Percentiles rank a stretch among this genome's conserved stretches.
phyloP scores from a whole-genome alignment of 2,329 filamentous ascomycete species.

The Talaromyces sp. region DNA sequence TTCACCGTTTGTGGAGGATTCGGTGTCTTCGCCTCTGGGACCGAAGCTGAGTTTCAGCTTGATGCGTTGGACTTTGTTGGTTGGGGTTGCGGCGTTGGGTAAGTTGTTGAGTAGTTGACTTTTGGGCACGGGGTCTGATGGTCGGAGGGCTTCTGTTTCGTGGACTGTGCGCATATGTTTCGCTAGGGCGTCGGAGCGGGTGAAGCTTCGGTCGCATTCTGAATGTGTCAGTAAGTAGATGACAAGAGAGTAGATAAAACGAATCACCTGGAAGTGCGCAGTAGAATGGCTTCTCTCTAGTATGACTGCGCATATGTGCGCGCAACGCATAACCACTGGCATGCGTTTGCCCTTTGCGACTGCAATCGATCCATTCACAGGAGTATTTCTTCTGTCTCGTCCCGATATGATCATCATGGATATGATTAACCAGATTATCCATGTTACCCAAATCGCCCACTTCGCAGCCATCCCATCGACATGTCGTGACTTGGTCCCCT shows the following conservation, averaged over 20 bases:
- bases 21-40: conserved; percentile 30
- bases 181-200: conserved; percentile 87
- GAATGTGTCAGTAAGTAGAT: conserved; percentile 6
- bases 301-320: conserved; percentile 97
- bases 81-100: conserved; percentile 36
- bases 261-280: conserved; percentile 80
- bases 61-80: conserved; percentile 35
- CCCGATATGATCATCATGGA: conserved; percentile 92
- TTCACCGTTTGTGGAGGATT: conserved; percentile 23
- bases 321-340: conserved; percentile 94
- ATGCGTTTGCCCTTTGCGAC: conserved; percentile 82
- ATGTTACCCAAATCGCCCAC: conserved; percentile 72
- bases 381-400: conserved; percentile 92
- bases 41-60: conserved; percentile 43
- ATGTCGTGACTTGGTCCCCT: conserved; percentile 73
- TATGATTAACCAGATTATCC: conserved; percentile 76
- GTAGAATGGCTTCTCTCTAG: conserved; percentile 96
- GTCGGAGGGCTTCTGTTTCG: conserved; percentile 89
- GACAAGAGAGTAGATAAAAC: neutral
- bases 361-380: conserved; percentile 95
- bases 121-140: conserved; percentile 50
- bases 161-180: conserved; percentile 99
- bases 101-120: conserved; percentile 28
- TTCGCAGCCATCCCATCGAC: conserved; percentile 72
- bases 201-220: conserved; percentile 98